Base-by-base conservation (phyloP, 2,329 filamentous ascomycete species). In the Ascochyta pisi region DNA sequence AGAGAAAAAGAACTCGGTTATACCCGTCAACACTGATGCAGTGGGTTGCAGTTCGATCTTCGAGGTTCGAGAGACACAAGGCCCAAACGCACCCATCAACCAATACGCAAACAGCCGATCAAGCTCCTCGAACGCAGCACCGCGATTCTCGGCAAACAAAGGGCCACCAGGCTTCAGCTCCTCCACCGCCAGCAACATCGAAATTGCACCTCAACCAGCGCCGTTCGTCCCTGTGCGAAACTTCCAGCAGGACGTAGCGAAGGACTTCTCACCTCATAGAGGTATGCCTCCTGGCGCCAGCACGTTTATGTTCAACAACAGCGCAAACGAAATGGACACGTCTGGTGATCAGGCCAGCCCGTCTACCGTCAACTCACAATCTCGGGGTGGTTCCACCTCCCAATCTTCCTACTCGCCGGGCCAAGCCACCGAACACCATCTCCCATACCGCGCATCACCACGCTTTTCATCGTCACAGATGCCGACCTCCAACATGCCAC, bases 361-460 rank as follows among this genome's bases (percentile, higher is more conserved):
- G 1, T 66, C 69, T 16, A 75, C 74, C 13, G 65, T 70, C 10
- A 66, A 68, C 39, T 73, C 73, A 4, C 63, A 70, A 27, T 72
- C 68, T 6, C 58, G 68, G 22, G 67, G 65, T 13, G 69, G 67
- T 35, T 71, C 73, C 9, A 71, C 69, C n/a, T 73, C 70, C 2
- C 73, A 74, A 7, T 71, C 70, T 1, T 75, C 73, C 2, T 75
- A 73, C 47, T 75, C 73, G 0, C 71, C 73, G 9, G 62, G 63
- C 26, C 65, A 65, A 23, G 65, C 61, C 39, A 59, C 59, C 24
- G 63, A 73, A 40, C 65, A 63, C 16, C 61, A 63, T 13, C 58
- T 69, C 2, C 66, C 64, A n/a, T 74, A 73, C 45, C 68, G 71
- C 13, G 61, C 68, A 3, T 73, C 69, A 0, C 71, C 71, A 4